Evolutionary conservation across 306 rosid species (phyloP), one percentile per base, ranked within the genome.

Genomic region (Lathyrus tuberosus): DNA sequence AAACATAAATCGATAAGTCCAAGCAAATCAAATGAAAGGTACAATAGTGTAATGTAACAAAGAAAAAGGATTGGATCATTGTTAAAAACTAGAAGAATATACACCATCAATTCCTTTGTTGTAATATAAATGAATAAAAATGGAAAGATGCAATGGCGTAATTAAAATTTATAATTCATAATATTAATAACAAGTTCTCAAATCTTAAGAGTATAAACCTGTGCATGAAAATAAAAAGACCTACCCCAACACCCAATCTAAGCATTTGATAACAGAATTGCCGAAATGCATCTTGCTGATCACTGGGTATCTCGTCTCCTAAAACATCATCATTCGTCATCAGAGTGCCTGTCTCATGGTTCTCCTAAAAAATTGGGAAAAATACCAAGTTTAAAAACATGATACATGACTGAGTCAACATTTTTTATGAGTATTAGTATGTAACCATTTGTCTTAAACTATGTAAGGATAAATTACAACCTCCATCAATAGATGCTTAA

Each of bases 241-340:
- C 54, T 87, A 90, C 99, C 86, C 95, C 96, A 48, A 41, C 76
- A 80, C 62, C 83, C 95, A 91, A 70, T 81, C 85, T 89, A 71
- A 95, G 99, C 35, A 87, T 52, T 78, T 95, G 97, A 81, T 87
- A 95, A 82, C 99, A 95, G 81, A 95, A 91, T 53, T 86, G 97
- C 47, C 92, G 86, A 65, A 95, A 76, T 77, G 88, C 82, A 65
- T 89, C 89, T 76, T 87, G 96, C 85, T 95, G 99, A 80, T 95
- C 99, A 64, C 76, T 26, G 38, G 99, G 96, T 84, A 95, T 91
- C 87, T 95, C 99, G 83, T 91, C 97, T 41, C 99, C 99, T 83
- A 95, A 85, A 60, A 95, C 75, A 80, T 95, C 99, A 80, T 95
- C 99, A 79, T 91, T 95, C 52, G 99, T 87, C 99, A 95, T 84